These are phyloP conservation scores for Phanerochaete sordida DNA, from an alignment of 768 basidiomycete genomes.

Conservation along the genomic window DNA sequence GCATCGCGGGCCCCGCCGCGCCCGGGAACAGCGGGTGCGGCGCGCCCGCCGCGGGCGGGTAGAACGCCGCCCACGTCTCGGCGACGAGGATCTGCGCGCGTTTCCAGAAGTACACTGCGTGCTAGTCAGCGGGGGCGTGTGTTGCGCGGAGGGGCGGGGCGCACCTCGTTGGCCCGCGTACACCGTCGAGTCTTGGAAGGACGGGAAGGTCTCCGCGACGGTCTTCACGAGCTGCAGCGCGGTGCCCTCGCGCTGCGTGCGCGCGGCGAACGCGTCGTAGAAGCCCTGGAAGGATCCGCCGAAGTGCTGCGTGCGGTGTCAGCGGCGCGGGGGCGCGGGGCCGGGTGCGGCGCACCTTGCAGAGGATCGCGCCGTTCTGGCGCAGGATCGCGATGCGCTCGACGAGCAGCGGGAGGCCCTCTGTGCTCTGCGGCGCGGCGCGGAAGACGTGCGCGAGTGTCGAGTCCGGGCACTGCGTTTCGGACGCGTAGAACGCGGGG, in stretches of 20 bases:
- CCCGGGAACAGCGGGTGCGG: conserved; percentile 75
- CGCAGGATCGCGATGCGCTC: conserved; percentile 78
- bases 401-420: conserved; percentile 64
- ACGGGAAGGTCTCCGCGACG: conserved; percentile 67
- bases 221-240: conserved; percentile 71
- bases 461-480: conserved; percentile 64
- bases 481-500: conserved; percentile 75
- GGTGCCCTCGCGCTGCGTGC: conserved; percentile 52
- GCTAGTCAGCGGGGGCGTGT: background rate
- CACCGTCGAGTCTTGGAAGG: conserved; percentile 67
- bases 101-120: conserved; percentile 80
- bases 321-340: background rate
- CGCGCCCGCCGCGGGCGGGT: conserved; percentile 42
- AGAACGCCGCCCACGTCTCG: conserved; percentile 91
- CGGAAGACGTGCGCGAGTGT: conserved; percentile 70
- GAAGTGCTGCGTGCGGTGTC: conserved; percentile 44
- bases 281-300: conserved; percentile 71
- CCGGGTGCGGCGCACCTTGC: conserved; percentile 44
- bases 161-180: conserved; percentile 59
- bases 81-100: conserved; percentile 89
- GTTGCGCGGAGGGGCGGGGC: conserved; percentile 9
- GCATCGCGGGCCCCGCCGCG: conserved; percentile 63
- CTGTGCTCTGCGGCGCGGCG: conserved; percentile 49
- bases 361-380: conserved; percentile 70
- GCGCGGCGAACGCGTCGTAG: conserved; percentile 54